Conservation (phyloP, 495 filamentous ascomycete genomes). For the Oidiodendron maius region DNA sequence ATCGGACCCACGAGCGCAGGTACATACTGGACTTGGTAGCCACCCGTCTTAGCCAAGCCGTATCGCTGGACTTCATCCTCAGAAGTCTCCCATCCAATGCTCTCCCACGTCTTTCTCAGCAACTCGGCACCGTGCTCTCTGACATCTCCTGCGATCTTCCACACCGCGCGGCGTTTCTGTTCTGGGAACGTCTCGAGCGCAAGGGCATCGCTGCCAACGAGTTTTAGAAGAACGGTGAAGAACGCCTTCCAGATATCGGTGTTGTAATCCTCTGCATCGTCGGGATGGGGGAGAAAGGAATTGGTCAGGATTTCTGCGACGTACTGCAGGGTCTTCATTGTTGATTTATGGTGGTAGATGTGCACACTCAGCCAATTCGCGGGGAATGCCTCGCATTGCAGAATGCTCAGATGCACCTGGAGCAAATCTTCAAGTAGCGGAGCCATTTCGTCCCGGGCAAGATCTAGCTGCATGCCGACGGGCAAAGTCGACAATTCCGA, state of each 20-base stretch:
- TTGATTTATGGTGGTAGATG: conserved; percentile 90
- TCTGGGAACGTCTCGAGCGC: conserved; percentile 96
- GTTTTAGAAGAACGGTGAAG: conserved; percentile 81
- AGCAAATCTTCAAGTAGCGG: conserved; percentile 67
- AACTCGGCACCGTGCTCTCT: conserved; percentile 85
- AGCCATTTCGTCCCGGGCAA: conserved; percentile 70
- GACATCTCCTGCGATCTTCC: conserved; percentile 98
- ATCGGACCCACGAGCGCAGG: conserved; percentile 86
- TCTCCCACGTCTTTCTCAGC: conserved; percentile 81
- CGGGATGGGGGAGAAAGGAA: conserved; percentile 75
- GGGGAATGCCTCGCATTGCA: conserved; percentile 87
- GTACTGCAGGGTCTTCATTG: conserved; percentile 82
- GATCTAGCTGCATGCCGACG: conserved; percentile 57
- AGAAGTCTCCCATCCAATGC: conserved; percentile 93
- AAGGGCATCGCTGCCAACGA: conserved; percentile 81
- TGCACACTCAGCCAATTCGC: conserved; percentile 85
- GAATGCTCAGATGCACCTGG: conserved; percentile 81
- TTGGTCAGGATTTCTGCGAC: conserved; percentile 71
- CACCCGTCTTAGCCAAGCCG: conserved; percentile 78
- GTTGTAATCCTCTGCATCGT: conserved; percentile 88
- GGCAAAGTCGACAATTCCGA: conserved; percentile 72
- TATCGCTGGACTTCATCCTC: conserved; percentile 68
- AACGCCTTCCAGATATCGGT: conserved; percentile 92
- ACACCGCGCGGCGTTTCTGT: conserved; percentile 90
- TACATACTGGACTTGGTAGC: conserved; percentile 98